Conservation (phyloP, 1,284 basidiomycete species). For the Phylloporus gajari region DNA sequence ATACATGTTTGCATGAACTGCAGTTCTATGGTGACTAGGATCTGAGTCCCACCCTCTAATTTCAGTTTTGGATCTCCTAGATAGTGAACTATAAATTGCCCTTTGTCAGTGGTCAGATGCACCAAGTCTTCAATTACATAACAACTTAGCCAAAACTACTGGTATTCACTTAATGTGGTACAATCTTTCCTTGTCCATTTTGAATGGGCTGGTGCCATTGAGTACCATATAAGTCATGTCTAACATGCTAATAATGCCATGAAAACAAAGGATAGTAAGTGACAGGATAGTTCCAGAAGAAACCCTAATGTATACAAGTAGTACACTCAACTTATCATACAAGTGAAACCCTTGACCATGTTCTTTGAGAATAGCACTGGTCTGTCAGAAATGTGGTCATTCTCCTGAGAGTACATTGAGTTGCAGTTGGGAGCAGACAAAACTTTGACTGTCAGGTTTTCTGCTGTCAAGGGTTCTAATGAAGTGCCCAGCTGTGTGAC, state of each 20-base stretch:
- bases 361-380: conserved; percentile 92
- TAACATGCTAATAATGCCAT: conserved; percentile 90
- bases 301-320: conserved; percentile 65
- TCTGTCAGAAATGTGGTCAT: conserved; percentile 86
- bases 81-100: no score
- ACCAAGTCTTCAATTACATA: no score
- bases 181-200: no score
- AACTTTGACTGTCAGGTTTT: conserved; percentile 86
- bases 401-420: conserved; percentile 67
- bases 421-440: conserved; percentile 38
- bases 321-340: conserved; percentile 92
- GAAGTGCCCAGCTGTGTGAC: conserved; percentile 74
- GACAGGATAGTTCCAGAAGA: background rate
- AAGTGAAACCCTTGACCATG: conserved; percentile 81
- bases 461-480: conserved; percentile 69
- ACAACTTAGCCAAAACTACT: no score
- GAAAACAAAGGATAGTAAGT: conserved; percentile 8
- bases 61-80: no score
- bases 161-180: no score
- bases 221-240: conserved; percentile 68
- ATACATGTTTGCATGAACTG: no score
- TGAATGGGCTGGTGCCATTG: no score
- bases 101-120: no score
- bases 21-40: no score
- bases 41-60: no score